These are phyloP conservation scores for Skeletonema grethae DNA, from an alignment of 108 stramenopile species.

Conservation along the genomic window DNA sequence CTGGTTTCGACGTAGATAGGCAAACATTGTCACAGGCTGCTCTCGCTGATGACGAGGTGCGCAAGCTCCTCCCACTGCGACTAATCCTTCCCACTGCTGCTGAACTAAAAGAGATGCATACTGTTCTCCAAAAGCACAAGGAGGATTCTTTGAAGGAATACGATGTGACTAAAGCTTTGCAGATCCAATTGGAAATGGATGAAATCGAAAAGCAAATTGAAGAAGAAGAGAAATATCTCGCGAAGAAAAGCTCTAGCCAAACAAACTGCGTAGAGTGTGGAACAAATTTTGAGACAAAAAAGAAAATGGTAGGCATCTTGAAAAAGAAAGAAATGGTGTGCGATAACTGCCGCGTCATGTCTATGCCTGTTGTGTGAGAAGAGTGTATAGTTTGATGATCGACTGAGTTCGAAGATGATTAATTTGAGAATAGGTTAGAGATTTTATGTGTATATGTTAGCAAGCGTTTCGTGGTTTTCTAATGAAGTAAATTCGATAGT, in stretches of 20 bases:
- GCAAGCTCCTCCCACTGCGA: constrained; percentile 51
- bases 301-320: constrained; percentile 43
- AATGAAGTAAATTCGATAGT: constrained; percentile 31
- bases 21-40: constrained; percentile 44
- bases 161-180: constrained; percentile 21
- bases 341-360: constrained; percentile 13
- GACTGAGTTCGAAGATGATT: too few relatives aligned
- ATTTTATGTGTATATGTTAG: neutral
- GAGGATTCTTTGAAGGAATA: constrained; percentile 30
- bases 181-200: constrained; percentile 41
- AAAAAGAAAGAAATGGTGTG: constrained; percentile 35
- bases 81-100: constrained; percentile 37
- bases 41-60: constrained; percentile 54
- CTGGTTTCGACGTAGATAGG: constrained; percentile 48
- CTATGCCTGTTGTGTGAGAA: neutral
- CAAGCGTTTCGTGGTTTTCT: neutral
- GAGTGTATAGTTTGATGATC: neutral
- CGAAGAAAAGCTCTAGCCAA: constrained; percentile 9
- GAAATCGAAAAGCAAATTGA: constrained; percentile 42
- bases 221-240: constrained; percentile 29
- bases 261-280: constrained; percentile 34
- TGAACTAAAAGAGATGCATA: constrained; percentile 41
- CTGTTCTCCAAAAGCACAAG: constrained; percentile 47
- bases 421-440: neutral
- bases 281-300: constrained; percentile 18